Percentiles rank a stretch among this genome's conserved stretches.
phyloP scores from a whole-genome alignment of 2,329 filamentous ascomycete species.

The Fusarium redolens region DNA sequence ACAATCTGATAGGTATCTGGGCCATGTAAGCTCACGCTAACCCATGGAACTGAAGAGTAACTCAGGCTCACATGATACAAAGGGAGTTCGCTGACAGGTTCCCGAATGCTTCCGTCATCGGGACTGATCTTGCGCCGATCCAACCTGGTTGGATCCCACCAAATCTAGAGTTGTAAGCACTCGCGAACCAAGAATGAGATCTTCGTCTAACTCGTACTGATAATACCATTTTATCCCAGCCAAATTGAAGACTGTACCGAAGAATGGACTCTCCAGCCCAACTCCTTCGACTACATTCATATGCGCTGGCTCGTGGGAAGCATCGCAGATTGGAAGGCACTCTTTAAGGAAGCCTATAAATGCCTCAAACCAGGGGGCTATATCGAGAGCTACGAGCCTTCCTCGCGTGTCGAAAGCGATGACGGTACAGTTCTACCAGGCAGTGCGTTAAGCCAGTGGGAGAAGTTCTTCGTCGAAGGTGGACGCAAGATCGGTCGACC shows the following conservation, averaged over 20 bases:
- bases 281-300: background rate
- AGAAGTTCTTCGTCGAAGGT: slow-evolving; percentile 13
- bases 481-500: background rate
- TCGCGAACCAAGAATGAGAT: rapidly evolving
- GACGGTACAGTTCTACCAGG: background rate
- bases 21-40: background rate
- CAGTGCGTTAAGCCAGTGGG: background rate
- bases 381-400: slow-evolving; percentile 14
- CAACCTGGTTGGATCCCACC: slow-evolving; percentile 9
- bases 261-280: background rate
- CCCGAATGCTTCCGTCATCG: background rate
- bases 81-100: slow-evolving; percentile 11
- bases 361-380: background rate
- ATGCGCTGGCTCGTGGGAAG: slow-evolving; percentile 6
- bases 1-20: background rate
- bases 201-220: rapidly evolving
- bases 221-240: background rate
- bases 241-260: slow-evolving; percentile 12
- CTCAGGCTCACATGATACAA: background rate
- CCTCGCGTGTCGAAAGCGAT: background rate
- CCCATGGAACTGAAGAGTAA: rapidly evolving
- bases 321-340: background rate
- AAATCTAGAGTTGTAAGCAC: background rate
- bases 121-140: slow-evolving; percentile 3
- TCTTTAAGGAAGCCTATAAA: background rate